phyloP scores from a whole-genome alignment of 1,284 basidiomycete genomes.

The Sanguinoderma infundibulare region DNA sequence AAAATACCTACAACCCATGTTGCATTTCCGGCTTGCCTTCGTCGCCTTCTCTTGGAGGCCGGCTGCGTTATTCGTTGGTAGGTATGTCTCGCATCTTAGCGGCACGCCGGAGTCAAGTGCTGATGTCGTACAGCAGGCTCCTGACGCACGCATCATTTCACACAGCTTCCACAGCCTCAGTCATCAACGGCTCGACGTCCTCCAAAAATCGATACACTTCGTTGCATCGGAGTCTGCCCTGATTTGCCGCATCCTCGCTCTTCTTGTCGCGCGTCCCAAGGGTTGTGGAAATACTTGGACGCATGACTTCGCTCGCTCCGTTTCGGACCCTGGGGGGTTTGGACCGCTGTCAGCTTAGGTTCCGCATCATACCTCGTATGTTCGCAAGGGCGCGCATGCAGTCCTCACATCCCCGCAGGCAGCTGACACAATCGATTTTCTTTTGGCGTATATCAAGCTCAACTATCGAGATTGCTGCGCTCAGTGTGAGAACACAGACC shows the following conservation, averaged over 20 bases:
- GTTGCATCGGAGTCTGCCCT: not conserved
- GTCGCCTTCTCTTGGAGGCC: not conserved
- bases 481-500: not conserved
- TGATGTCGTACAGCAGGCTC: not conserved
- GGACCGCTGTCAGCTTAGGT: not conserved
- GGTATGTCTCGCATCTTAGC: not conserved
- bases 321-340: not conserved
- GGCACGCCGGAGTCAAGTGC: not conserved
- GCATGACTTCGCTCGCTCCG: conserved; percentile 2
- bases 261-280: not conserved
- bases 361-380: not conserved
- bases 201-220: not conserved
- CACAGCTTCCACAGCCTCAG: not conserved
- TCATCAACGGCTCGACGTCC: not conserved
- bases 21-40: not conserved
- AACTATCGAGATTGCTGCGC: too few relatives aligned
- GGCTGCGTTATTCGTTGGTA: not conserved
- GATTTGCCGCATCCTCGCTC: too few relatives aligned
- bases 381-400: not conserved
- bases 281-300: not conserved
- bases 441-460: not conserved
- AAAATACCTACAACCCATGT: too few relatives aligned
- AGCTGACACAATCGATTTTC: not conserved
- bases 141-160: not conserved
- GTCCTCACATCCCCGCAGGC: not conserved